A percentile compares a stretch with the other conserved stretches of the same genome.
phyloP scores from a whole-genome alignment of 306 rosid species.

The Cucurbita pepo region DNA sequence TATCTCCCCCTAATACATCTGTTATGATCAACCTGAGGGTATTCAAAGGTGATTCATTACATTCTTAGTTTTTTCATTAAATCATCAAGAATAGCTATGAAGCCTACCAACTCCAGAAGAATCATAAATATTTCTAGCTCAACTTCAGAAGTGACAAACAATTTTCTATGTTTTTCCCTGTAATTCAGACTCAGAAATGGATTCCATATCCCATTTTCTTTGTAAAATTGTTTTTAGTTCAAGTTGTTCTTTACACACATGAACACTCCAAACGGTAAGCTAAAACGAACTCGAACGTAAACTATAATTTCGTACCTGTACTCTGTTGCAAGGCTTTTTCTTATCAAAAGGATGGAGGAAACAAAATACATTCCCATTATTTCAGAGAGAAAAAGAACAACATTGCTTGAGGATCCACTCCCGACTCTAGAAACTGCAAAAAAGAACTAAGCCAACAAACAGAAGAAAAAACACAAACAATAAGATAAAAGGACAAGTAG shows the following conservation, averaged over 20 bases:
- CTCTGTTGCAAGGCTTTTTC: conserved; percentile 94
- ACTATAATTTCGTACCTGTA: conserved; percentile 48
- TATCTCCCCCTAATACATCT: conserved; percentile 97
- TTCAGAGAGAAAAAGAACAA: conserved; percentile 84
- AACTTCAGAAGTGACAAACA: not conserved
- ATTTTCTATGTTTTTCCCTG: not conserved
- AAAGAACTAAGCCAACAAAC: conserved; percentile 55
- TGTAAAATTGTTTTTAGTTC: not conserved
- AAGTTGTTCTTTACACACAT: not conserved
- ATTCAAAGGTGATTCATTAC: not conserved
- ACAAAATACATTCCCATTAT: conserved; percentile 97
- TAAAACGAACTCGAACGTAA: not conserved
- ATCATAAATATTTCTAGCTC: not conserved
- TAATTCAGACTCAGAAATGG: not conserved
- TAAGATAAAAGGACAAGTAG: not conserved
- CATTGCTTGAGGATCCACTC: conserved; percentile 98
- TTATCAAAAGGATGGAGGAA: conserved; percentile 89
- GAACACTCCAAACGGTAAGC: not conserved
- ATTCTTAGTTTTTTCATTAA: not conserved
- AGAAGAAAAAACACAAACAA: not conserved
- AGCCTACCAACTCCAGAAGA: not conserved
- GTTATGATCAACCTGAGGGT: conserved; percentile 79
- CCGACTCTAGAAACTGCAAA: conserved; percentile 97
- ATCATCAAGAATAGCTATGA: not conserved
- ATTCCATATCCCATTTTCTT: not conserved